phyloP scores from a whole-genome alignment of 2,329 filamentous ascomycete genomes.

The Zymoseptoria tritici region DNA sequence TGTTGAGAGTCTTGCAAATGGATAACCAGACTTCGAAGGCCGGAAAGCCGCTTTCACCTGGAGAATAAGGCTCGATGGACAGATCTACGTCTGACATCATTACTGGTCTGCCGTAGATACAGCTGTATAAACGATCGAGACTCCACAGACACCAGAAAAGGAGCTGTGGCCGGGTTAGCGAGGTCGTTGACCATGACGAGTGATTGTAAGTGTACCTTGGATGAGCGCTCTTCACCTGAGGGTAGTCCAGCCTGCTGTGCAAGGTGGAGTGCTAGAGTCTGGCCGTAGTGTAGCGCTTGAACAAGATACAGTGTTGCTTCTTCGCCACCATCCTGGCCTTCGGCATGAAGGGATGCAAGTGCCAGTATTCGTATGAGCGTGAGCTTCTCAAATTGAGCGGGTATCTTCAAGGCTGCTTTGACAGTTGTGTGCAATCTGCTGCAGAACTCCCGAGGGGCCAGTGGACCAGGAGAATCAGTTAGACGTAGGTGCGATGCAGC shows the following conservation, averaged over 20 bases:
- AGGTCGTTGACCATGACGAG: slow-evolving; percentile 8
- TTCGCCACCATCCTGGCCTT: slow-evolving; percentile 42
- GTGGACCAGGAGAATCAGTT: slow-evolving; percentile 26
- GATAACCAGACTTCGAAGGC: slow-evolving; percentile 43
- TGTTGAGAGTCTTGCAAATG: slow-evolving; percentile 39
- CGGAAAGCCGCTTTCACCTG: slow-evolving; percentile 36
- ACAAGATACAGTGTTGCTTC: slow-evolving; percentile 37
- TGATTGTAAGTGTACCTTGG: background rate
- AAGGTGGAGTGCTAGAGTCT: slow-evolving; percentile 43
- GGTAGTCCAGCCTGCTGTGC: slow-evolving; percentile 21
- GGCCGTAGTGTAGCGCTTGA: slow-evolving; percentile 44
- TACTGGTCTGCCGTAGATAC: slow-evolving; percentile 40
- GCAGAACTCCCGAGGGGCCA: slow-evolving; percentile 39
- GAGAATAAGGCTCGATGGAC: too few species aligned
- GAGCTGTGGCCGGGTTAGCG: slow-evolving; percentile 31
- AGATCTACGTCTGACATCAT: slow-evolving; percentile 37
- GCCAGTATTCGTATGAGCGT: slow-evolving; percentile 42
- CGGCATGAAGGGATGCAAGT: slow-evolving; percentile 40
- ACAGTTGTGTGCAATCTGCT: slow-evolving; percentile 38
- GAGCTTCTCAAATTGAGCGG: slow-evolving; percentile 39
- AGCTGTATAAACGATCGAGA: slow-evolving; percentile 42
- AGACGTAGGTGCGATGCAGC: slow-evolving; percentile 36
- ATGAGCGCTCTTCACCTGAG: slow-evolving; percentile 4
- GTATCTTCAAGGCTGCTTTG: slow-evolving; percentile 35
- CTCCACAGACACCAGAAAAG: slow-evolving; percentile 46